A percentile compares a stretch with the other conserved stretches of the same genome.
Evolutionary conservation across 208 protist species (phyloP).

Genomic region (Leishmania guyanensis): DNA sequence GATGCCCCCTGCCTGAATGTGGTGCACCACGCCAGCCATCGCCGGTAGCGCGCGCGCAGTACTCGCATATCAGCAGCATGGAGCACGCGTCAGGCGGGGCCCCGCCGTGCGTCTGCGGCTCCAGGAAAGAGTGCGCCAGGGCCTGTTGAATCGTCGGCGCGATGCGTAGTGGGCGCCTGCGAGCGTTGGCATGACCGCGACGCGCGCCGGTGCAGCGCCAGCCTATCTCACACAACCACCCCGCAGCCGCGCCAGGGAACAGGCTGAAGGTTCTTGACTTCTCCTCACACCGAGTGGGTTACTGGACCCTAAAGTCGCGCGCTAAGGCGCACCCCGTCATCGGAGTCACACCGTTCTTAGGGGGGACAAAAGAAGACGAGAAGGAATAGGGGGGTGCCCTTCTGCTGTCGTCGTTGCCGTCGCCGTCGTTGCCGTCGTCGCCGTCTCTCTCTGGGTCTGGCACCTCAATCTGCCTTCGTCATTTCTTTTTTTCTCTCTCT

Average conservation of each 20-base stretch:
- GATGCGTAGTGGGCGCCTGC: background rate
- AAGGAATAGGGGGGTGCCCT: background rate
- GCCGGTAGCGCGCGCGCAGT: too few relatives aligned
- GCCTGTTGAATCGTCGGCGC: background rate
- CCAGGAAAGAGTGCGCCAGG: background rate
- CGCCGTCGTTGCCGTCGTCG: too few relatives aligned
- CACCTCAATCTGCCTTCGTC: background rate
- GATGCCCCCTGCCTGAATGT: too few relatives aligned
- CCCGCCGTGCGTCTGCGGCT: too few relatives aligned
- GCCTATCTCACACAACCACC: background rate
- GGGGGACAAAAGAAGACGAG: background rate
- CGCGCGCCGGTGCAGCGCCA: background rate
- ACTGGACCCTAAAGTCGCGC: background rate
- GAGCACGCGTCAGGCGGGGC: too few relatives aligned
- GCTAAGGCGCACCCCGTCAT: background rate
- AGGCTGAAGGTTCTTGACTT: background rate
- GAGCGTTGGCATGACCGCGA: background rate
- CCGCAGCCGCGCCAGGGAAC: background rate
- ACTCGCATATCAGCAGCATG: too few relatives aligned
- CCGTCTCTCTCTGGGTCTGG: background rate
- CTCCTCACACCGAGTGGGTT: background rate
- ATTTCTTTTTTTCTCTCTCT: background rate
- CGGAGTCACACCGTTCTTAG: background rate
- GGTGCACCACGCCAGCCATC: too few relatives aligned
- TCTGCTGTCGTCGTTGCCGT: background rate